Evolutionary conservation across 805 yeast genomes (phyloP), one percentile per base, ranked within the genome.

Genomic region (Zygosaccharomyces lentus): DNA sequence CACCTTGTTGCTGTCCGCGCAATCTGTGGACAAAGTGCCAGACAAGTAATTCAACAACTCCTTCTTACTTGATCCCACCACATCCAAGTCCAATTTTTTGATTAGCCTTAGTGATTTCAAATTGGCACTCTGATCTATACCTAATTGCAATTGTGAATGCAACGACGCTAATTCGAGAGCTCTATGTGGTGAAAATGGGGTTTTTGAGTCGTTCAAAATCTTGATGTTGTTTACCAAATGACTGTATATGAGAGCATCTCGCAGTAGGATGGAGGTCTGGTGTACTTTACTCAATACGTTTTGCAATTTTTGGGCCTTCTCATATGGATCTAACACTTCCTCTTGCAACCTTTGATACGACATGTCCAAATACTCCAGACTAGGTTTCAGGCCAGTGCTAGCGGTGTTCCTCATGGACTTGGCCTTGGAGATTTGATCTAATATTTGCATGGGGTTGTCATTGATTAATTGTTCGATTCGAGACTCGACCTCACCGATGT

Each of bases 211-310:
- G 6, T 41, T 35, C 17, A 57, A 19, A 13, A 41, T n/a, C 34
- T 53, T 48, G 12, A 64, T 48, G 45, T 55, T 58, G 16, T 55
- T 51, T 1, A 57, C 48, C 41, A 63, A 46, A 45, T 63, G 65
- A 10, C 61, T 34, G 34, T 56, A 60, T 15, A 61, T 48, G 23
- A 62, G 48, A 4, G 62, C 54, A 37, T 62, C 65, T 42, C 67
- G 56, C 38, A 64, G 45, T 8, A 63, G 40, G 29, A 51, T 59
- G 4, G 66, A 57, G 6, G 67, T 62, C 46, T 64, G 67, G 45
- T 64, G 66, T 19, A 64, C 54, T 42, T 63, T 64, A 47, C 58
- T 55, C 24, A 63, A 50, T 4, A 59, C 64, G n/a, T 47, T 43
- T 44, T 63, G 67, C 21, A 64, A 40, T 43, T 51, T 61, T 23